phyloP scores from a whole-genome alignment of 1,284 basidiomycete species.

The Tilletia indica region DNA sequence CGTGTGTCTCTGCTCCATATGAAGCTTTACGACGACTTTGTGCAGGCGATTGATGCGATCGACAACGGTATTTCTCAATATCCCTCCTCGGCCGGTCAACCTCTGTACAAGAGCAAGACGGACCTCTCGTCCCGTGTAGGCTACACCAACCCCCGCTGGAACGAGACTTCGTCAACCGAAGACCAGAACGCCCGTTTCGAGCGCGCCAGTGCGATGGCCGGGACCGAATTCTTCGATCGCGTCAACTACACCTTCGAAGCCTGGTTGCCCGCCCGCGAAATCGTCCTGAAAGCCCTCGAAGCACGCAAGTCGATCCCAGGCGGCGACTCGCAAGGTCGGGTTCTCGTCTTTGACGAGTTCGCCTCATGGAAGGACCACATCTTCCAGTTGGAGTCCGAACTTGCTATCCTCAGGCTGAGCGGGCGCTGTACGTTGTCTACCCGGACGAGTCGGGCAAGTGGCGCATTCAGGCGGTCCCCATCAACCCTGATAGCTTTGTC shows the following conservation, averaged over 20 bases:
- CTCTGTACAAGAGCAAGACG: slow-evolving; percentile 49
- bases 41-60: slow-evolving; percentile 90
- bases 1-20: slow-evolving; percentile 76
- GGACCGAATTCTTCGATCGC: slow-evolving; percentile 78
- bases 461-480: slow-evolving; percentile 90
- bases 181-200: slow-evolving; percentile 62
- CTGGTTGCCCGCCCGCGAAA: slow-evolving; percentile 87
- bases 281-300: slow-evolving; percentile 71
- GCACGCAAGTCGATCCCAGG: slow-evolving; percentile 64
- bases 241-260: slow-evolving; percentile 80
- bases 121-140: slow-evolving; percentile 51
- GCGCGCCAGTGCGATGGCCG: slow-evolving; percentile 77
- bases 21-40: slow-evolving; percentile 86
- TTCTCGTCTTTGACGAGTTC: slow-evolving; percentile 78
- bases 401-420: slow-evolving; percentile 56
- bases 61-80: slow-evolving; percentile 62
- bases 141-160: slow-evolving; percentile 52
- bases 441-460: slow-evolving; percentile 74
- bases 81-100: slow-evolving; percentile 31
- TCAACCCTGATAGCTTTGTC: slow-evolving; percentile 77
- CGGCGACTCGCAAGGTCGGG: slow-evolving; percentile 65
- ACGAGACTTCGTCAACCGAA: slow-evolving; percentile 35
- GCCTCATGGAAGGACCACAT: slow-evolving; percentile 92
- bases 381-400: slow-evolving; percentile 71
- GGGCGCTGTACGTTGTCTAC: slow-evolving; percentile 79